Evolutionary conservation across 768 basidiomycete species (phyloP).

Genomic region (Thelephora aurantiotincta): DNA sequence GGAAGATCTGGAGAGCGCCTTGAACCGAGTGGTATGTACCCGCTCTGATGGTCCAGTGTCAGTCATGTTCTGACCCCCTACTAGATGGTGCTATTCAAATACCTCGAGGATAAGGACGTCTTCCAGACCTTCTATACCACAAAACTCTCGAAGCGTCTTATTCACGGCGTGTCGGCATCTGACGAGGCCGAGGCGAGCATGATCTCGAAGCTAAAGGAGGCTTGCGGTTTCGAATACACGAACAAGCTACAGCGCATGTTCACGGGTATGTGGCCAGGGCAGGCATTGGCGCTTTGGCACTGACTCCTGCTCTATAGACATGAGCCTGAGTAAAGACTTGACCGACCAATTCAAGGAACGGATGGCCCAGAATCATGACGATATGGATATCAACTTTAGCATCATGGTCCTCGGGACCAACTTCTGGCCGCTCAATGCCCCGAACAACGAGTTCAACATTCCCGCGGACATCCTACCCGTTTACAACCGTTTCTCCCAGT

Average conservation of each 20-base stretch:
- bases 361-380: constrained; percentile 76
- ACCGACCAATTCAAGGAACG: constrained; percentile 92
- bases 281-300: not conserved
- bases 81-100: constrained; percentile 96
- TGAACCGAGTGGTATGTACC: constrained; percentile 73
- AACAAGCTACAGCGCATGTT: constrained; percentile 96
- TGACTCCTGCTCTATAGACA: constrained; percentile 37
- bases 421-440: constrained; percentile 87
- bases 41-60: not conserved
- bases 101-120: constrained; percentile 96
- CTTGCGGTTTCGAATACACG: constrained; percentile 94
- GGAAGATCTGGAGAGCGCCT: constrained; percentile 74
- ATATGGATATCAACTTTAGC: constrained; percentile 81
- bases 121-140: constrained; percentile 98
- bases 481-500: constrained; percentile 83
- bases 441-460: constrained; percentile 75
- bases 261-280: constrained; percentile 40
- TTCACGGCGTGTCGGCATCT: constrained; percentile 81
- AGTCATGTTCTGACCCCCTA: not conserved
- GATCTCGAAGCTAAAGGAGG: constrained; percentile 95
- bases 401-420: constrained; percentile 92
- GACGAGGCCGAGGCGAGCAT: constrained; percentile 96
- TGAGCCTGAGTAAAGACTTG: constrained; percentile 89
- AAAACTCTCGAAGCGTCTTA: constrained; percentile 84
- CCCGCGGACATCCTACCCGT: constrained; percentile 78